A percentile compares a stretch with the other conserved stretches of the same genome.
Evolutionary conservation across 768 basidiomycete species (phyloP).

Genomic region (Boletus rubropictus): DNA sequence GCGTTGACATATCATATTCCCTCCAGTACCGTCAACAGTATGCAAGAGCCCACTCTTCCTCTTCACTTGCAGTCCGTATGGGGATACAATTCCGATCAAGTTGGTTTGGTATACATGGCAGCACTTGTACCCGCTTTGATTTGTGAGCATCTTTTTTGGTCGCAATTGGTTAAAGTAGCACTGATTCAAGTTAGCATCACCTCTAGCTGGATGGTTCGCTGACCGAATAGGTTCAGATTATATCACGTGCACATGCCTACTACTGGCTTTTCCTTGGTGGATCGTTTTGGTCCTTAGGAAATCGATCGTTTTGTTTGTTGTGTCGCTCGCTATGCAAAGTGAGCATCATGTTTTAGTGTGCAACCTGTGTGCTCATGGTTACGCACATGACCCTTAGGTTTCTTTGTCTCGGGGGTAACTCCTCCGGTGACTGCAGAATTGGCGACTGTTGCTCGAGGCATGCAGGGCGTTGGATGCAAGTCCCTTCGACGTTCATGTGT

Average conservation of each 20-base stretch:
- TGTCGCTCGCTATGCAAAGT: slow-evolving; percentile 52
- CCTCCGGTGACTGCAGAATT: slow-evolving; percentile 64
- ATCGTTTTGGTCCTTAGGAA: slow-evolving; percentile 46
- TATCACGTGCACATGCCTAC: slow-evolving; percentile 42
- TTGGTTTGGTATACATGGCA: slow-evolving; percentile 66
- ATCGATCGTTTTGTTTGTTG: slow-evolving; percentile 40
- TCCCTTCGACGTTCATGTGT: not conserved
- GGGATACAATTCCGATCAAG: slow-evolving; percentile 41
- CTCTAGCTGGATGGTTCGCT: slow-evolving; percentile 51
- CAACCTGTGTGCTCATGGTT: not conserved
- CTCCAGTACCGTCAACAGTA: slow-evolving; percentile 41
- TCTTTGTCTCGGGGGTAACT: slow-evolving; percentile 55
- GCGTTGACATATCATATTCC: slow-evolving; percentile 1
- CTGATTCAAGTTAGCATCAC: slow-evolving; percentile 39
- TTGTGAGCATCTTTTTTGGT: slow-evolving; percentile 40
- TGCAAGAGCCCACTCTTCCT: slow-evolving; percentile 53
- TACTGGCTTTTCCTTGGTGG: slow-evolving; percentile 62
- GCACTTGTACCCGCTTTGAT: slow-evolving; percentile 58
- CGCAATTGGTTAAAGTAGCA: not conserved
- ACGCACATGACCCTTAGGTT: slow-evolving; percentile 35
- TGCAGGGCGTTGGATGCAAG: slow-evolving; percentile 67
- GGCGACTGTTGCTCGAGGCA: slow-evolving; percentile 49
- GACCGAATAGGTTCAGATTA: slow-evolving; percentile 56
- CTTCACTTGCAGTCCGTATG: slow-evolving; percentile 48
- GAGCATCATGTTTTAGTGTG: slow-evolving; percentile 12